Evolutionary conservation across 225 moss, liverwort and hornwort genomes (phyloP).

Genomic region (Bryoerythrophyllum caledonicum): DNA sequence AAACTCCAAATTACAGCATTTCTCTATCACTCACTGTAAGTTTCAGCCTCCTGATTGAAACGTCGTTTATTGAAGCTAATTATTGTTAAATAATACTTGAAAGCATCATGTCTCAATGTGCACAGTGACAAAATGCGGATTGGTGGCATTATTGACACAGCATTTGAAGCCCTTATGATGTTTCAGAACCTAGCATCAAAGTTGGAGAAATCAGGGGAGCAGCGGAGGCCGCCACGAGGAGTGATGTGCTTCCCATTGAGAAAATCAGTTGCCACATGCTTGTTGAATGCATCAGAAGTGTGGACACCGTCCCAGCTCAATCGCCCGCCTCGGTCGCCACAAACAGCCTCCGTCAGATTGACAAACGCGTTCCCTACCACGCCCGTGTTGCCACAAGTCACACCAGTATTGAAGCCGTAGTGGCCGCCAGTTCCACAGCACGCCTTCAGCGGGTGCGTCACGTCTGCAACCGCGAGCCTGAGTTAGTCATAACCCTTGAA

Average conservation of each 20-base stretch:
- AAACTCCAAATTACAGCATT: neutral
- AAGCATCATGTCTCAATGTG: neutral
- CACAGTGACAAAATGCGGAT: neutral
- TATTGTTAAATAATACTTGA: neutral
- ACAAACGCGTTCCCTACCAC: constrained; percentile 29
- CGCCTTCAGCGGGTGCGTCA: constrained; percentile 42
- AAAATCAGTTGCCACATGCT: constrained; percentile 36
- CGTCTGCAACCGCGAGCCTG: constrained; percentile 14
- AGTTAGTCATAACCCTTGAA: neutral
- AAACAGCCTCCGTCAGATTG: constrained; percentile 20
- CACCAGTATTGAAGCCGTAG: constrained; percentile 43
- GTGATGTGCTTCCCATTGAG: constrained; percentile 44
- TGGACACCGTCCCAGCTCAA: constrained; percentile 63
- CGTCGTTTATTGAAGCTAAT: neutral
- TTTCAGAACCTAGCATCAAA: constrained; percentile 27
- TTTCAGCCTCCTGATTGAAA: neutral
- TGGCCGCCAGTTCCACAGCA: constrained; percentile 49
- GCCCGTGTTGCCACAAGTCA: constrained; percentile 44
- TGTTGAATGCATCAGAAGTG: constrained; percentile 40
- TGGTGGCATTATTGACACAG: neutral
- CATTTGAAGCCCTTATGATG: neutral
- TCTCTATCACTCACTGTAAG: neutral
- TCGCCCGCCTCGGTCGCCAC: constrained; percentile 24
- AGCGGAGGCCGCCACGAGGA: constrained; percentile 38
- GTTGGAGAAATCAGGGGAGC: constrained; percentile 40